These are phyloP conservation scores for Histomonas meleagridis DNA, from an alignment of 208 protist species.

Conservation along the genomic window DNA sequence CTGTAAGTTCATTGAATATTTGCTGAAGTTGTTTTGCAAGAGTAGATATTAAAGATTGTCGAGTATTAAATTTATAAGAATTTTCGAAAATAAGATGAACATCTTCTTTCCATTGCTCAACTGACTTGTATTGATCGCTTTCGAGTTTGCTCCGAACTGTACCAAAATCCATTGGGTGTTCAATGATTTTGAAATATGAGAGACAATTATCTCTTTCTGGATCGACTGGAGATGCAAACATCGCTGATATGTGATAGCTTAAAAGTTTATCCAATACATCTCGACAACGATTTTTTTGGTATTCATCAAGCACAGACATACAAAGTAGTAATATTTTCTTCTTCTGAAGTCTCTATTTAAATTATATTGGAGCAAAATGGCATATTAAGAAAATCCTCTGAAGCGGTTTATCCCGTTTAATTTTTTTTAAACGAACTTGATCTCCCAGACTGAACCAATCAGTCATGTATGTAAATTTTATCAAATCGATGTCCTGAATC, in stretches of 20 bases:
- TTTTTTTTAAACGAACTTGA: no score
- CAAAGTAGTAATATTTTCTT: no score
- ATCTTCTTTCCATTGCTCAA: background rate
- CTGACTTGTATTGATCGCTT: background rate
- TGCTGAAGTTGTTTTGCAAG: background rate
- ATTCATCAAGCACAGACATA: no score
- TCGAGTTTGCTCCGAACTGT: background rate
- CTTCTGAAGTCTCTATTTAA: no score
- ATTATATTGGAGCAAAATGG: no score
- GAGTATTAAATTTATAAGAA: background rate
- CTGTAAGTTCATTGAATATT: background rate
- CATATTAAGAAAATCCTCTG: no score
- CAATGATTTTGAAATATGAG: background rate
- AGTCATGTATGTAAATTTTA: no score
- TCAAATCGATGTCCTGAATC: no score
- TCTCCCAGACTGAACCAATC: no score
- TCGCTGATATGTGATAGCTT: background rate
- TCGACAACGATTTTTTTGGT: no score
- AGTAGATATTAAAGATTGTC: background rate
- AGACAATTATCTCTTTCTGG: constrained; percentile 5
- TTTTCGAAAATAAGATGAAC: constrained; percentile 26
- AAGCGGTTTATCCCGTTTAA: no score
- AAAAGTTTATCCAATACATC: no score
- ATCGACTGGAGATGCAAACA: background rate
- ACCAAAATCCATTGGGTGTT: background rate